Base-by-base conservation (phyloP, 2,329 filamentous ascomycete species). In the Cercospora berteroae region DNA sequence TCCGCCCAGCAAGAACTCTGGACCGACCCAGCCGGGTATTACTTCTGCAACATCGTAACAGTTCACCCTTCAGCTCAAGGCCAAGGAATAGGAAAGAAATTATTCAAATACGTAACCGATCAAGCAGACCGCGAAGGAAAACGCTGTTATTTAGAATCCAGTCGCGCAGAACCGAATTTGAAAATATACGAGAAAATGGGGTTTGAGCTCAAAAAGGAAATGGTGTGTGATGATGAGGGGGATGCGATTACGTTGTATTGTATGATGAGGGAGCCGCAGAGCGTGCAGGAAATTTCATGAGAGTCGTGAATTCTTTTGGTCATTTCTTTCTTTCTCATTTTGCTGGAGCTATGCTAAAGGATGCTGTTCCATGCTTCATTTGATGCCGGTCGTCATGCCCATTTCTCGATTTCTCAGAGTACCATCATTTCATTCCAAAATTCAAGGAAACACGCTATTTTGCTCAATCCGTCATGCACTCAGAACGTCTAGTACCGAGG, bases 161-260 rank as follows among this genome's bases (percentile, higher is more conserved):
- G 36, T n/a, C 36, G 36, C 36, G 36, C 36, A 42, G 36, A 42
- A 42, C 36, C 36, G 9, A 42, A 42, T n/a, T 8, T 42, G 36
- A 42, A 42, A 42, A 42, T 42, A 4, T 42, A 42, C 1, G 36
- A 42, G 42, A 23, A 48, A 48, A 85, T 91, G 83, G 90, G 89
- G 5, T 93, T 92, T 76, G 80, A 83, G 74, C 80, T 90, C 64
- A 84, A 83, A 7, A 87, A 84, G 74, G 86, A 89, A 74, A 88
- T 92, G 83, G 82, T 86, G 64, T 91, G 16, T 42, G 36, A 42
- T 42, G 36, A 42, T 9, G 16, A 42, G n/a, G 36, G 89, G 76
- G 85, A 85, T 18, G 78, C 73, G 23, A 79, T 83, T 48, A 81
- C 73, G 73, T 68, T 83, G 61, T 83, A 79, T 74, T 83, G 81